phyloP scores from a whole-genome alignment of 2,329 filamentous ascomycete genomes.

The Aspergillus sp. region DNA sequence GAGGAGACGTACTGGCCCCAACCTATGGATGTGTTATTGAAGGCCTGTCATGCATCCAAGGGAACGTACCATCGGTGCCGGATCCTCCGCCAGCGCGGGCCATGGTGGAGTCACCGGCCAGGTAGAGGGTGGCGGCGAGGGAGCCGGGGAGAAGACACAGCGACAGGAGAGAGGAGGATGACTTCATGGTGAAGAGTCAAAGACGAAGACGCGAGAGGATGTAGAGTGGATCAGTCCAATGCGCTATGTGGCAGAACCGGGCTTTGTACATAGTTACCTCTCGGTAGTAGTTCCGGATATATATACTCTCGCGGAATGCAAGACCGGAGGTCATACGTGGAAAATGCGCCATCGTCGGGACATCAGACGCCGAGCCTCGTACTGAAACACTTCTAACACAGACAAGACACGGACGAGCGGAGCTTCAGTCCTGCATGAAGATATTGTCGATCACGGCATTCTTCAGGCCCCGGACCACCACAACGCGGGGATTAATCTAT shows the following conservation, averaged over 20 bases:
- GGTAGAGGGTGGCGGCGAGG: slow-evolving; percentile 27
- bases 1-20: slow-evolving; percentile 64
- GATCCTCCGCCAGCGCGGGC: slow-evolving; percentile 22
- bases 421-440: neutral
- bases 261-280: neutral
- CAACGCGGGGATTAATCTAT: neutral
- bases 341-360: neutral
- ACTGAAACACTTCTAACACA: neutral
- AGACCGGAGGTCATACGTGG: neutral
- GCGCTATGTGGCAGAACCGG: neutral
- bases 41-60: neutral
- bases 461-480: neutral
- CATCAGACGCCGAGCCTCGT: neutral
- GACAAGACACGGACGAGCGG: neutral
- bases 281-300: neutral
- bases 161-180: slow-evolving; percentile 8
- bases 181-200: slow-evolving; percentile 19
- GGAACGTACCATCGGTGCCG: slow-evolving; percentile 23
- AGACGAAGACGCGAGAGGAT: neutral
- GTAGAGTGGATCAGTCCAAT: neutral
- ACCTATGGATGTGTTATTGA: slow-evolving; percentile 39
- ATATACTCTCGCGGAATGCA: neutral
- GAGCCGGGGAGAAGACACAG: slow-evolving; percentile 22
- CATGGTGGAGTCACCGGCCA: slow-evolving; percentile 39
- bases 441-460: neutral